These are phyloP conservation scores for Melocanna baccifera DNA, from an alignment of 176 grass and related monocot genomes.

Conservation along the genomic window DNA sequence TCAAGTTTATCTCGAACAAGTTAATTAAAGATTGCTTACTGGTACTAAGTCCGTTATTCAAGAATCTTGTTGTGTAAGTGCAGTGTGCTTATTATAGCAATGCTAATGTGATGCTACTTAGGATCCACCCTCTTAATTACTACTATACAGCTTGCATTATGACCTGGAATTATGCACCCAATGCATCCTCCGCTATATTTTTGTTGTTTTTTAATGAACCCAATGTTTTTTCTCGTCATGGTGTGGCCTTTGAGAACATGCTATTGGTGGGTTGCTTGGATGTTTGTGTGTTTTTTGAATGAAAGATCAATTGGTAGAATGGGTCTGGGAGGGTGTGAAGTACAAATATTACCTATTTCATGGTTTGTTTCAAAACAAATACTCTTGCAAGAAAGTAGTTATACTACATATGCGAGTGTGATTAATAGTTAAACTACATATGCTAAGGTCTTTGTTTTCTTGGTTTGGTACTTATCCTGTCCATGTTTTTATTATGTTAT, in stretches of 20 bases:
- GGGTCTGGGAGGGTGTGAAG: too few relatives aligned
- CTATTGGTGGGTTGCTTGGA: constrained; percentile 36
- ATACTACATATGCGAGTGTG: too few relatives aligned
- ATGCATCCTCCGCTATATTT: neutral
- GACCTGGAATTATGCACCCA: neutral
- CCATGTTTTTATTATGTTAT: too few relatives aligned
- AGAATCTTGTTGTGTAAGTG: constrained; percentile 23
- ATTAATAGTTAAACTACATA: too few relatives aligned
- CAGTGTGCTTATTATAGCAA: neutral
- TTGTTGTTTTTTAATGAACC: constrained; percentile 7
- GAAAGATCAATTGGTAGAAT: too few relatives aligned
- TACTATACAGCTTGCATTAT: neutral
- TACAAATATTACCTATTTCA: too few relatives aligned
- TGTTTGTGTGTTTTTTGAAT: too few relatives aligned
- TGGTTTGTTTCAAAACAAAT: too few relatives aligned
- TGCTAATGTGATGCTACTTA: constrained; percentile 32
- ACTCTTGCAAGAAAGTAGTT: too few relatives aligned
- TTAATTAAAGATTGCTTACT: neutral
- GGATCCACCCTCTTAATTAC: constrained; percentile 15
- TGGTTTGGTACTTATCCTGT: too few relatives aligned
- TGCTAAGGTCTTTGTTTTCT: too few relatives aligned
- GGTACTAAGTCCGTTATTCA: constrained; percentile 15
- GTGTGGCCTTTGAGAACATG: constrained; percentile 32
- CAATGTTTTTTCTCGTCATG: neutral
- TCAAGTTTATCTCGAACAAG: neutral